phyloP scores from a whole-genome alignment of 768 basidiomycete genomes.

The Leucocoprinus leucothites region DNA sequence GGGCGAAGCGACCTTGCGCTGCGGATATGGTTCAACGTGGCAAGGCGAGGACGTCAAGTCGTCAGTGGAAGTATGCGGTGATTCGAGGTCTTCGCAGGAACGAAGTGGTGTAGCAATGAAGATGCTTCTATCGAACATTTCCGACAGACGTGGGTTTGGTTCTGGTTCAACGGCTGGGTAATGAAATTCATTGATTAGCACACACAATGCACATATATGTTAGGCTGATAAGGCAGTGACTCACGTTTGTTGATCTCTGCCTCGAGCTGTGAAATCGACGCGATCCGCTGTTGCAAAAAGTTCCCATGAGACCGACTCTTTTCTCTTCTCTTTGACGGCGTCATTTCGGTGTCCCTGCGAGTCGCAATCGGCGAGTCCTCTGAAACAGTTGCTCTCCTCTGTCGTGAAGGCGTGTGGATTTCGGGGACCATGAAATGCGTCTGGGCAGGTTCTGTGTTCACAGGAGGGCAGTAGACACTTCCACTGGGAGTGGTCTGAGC shows the following conservation, averaged over 20 bases:
- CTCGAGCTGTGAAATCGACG: slow-evolving; percentile 61
- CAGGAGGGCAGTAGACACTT: slow-evolving; percentile 10
- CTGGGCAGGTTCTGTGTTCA: slow-evolving; percentile 9
- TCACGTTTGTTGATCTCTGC: slow-evolving; percentile 63
- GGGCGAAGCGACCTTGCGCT: slow-evolving; percentile 36
- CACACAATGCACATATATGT: background rate
- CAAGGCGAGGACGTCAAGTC: slow-evolving; percentile 59
- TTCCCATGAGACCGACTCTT: slow-evolving; percentile 56
- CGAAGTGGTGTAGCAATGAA: slow-evolving; percentile 58
- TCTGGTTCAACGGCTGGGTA: slow-evolving; percentile 34
- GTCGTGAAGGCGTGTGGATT: slow-evolving; percentile 40
- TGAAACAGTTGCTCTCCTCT: slow-evolving; percentile 65
- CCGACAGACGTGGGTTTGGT: slow-evolving; percentile 56
- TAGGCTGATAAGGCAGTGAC: slow-evolving; percentile 18
- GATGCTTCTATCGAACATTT: slow-evolving; percentile 64
- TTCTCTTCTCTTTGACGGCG: slow-evolving; percentile 69
- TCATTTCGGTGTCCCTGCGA: slow-evolving; percentile 37
- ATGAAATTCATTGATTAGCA: background rate
- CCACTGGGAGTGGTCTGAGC: background rate
- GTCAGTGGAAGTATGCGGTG: slow-evolving; percentile 33
- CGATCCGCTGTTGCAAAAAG: slow-evolving; percentile 60
- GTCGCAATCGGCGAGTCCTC: slow-evolving; percentile 53
- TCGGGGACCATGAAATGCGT: slow-evolving; percentile 30
- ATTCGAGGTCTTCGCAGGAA: slow-evolving; percentile 33
- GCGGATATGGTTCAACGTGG: slow-evolving; percentile 64